Conservation (phyloP, 345 rosid species). For the Eucalyptus tenuipes region DNA sequence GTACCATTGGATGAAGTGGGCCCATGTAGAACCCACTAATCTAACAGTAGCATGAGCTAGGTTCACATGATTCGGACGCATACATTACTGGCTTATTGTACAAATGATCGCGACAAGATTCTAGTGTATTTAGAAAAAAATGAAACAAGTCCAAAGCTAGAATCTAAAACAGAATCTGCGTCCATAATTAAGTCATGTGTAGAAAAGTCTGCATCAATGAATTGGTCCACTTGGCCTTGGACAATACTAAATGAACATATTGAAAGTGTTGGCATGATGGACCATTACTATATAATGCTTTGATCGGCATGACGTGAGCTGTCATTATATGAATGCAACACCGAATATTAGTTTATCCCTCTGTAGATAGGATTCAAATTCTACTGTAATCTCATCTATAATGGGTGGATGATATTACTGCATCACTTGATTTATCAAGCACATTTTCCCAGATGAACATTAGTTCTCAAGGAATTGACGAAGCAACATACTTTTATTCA, state of each 20-base stretch:
- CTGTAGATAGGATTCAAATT: background rate
- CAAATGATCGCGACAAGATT: background rate
- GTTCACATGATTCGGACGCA: fast-evolving
- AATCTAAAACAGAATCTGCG: background rate
- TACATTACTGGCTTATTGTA: background rate
- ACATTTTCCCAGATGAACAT: background rate
- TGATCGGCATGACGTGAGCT: background rate
- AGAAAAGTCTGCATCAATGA: background rate
- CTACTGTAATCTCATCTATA: background rate
- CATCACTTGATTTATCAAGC: background rate
- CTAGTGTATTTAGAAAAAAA: background rate
- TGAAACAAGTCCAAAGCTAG: background rate
- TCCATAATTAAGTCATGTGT: background rate
- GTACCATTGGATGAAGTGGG: background rate
- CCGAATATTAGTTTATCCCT: background rate
- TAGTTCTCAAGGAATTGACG: background rate
- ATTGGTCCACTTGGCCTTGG: background rate
- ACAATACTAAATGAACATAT: background rate
- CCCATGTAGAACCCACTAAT: background rate
- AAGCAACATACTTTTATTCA: background rate
- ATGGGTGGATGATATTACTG: background rate
- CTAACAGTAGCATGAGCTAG: background rate
- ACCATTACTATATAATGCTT: background rate
- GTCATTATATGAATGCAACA: background rate
- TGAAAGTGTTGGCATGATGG: fast-evolving